Base-by-base conservation (phyloP, 1,284 basidiomycete genomes). In the Sporisorium exsertum region DNA sequence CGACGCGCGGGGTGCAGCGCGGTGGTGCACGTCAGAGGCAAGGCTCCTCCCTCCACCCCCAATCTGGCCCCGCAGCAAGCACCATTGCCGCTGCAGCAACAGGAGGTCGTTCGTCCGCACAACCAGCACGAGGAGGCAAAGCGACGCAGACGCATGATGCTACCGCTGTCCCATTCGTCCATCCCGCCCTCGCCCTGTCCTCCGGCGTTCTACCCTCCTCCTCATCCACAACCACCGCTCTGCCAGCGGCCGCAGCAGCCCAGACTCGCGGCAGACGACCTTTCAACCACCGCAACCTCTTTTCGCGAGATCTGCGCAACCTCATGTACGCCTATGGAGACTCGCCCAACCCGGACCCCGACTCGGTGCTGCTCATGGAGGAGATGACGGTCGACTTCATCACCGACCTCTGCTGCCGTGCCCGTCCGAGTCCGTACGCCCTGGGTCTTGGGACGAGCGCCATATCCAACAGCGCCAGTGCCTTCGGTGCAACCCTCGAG, bases 281-380 rank as follows among this genome's bases (percentile, higher is more conserved):
- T 9, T 82, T 81, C 67, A 80, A 78, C 53, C 74, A 79, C 53
- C 75, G 74, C 5, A 78, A 80, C 33, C 68, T 82, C 1, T 82
- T 81, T 49, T 61, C 76, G 27, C 73, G 78, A 22, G 80, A 82
- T 18, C 42, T 96, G 65, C 91, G 92, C 72, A 92, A 90, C 64
- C 88, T 96, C 58, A 95, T 96, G 94, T 96, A 94, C 81, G 94
- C 93, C n/a, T 97, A 95, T 84, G 94, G 94, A 20, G 94, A 97
- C 83, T 93, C 94, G 81, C 89, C 92, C 20, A 92, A 94, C 76
- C 93, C 94, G 0, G 91, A 92, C 9, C 91, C 90, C 51, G 94
- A 96, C 78, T 92, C 92, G 0, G 92, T 95, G 32, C 91, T 91
- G 79, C 92, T 97, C 32, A 93, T 97, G 91, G 94, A 97, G 85